Percentiles rank a stretch among this genome's conserved stretches.
Conservation (phyloP, 345 rosid genomes). For the Ceriops tagal region DNA sequence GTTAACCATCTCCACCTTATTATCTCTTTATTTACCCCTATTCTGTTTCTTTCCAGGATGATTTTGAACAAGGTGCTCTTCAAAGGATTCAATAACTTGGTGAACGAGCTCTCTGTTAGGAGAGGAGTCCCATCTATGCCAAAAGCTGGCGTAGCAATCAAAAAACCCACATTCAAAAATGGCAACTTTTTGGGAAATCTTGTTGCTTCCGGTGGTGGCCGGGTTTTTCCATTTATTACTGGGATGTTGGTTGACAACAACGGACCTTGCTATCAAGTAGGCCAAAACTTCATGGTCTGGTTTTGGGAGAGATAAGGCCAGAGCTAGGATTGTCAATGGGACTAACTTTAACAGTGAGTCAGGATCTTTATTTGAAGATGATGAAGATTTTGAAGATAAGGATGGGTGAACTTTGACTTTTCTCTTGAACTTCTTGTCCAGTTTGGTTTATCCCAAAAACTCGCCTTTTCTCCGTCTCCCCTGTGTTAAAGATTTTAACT, state of each 20-base stretch:
- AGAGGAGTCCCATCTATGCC: conserved; percentile 34
- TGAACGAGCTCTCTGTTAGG: conserved; percentile 26
- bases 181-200: background rate
- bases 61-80: conserved; percentile 19
- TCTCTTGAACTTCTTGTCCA: conserved; percentile 20
- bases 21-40: conserved; percentile 9
- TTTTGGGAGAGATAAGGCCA: conserved; percentile 22
- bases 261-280: conserved; percentile 29
- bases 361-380: conserved; percentile 18
- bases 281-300: conserved; percentile 37
- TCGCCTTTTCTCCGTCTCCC: background rate
- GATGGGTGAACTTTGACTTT: conserved; percentile 23
- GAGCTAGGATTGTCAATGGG: conserved; percentile 26
- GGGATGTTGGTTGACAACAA: background rate
- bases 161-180: conserved; percentile 27
- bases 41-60: conserved; percentile 11
- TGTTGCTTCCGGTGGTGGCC: background rate
- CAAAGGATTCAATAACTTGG: conserved; percentile 28
- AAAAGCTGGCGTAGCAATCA: conserved; percentile 25
- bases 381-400: conserved; percentile 8
- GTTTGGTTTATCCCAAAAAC: conserved; percentile 4
- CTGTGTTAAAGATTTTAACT: background rate
- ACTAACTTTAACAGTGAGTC: conserved; percentile 29
- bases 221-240: conserved; percentile 16
- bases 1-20: background rate